These are phyloP conservation scores for Microcyclospora pomicola DNA, from an alignment of 2,329 filamentous ascomycete genomes.

Conservation along the genomic window DNA sequence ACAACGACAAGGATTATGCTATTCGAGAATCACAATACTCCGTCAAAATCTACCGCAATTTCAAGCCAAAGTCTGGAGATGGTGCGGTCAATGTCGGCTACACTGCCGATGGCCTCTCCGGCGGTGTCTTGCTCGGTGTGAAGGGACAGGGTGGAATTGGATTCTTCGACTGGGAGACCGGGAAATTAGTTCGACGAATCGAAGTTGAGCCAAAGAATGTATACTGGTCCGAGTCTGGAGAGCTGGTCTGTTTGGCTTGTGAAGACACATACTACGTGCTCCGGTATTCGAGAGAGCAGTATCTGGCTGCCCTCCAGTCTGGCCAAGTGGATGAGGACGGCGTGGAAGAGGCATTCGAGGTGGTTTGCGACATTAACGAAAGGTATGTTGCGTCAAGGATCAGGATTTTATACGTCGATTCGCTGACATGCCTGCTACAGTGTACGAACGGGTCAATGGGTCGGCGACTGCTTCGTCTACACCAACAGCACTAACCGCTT, in stretches of 20 bases:
- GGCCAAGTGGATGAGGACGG: constrained; percentile 80
- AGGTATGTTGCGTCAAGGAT: constrained; percentile 37
- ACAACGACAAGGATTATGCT: constrained; percentile 96
- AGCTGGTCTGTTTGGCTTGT: constrained; percentile 82
- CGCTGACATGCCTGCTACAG: constrained; percentile 26
- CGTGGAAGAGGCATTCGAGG: constrained; percentile 89
- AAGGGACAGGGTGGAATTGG: constrained; percentile 90
- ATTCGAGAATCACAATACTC: constrained; percentile 89
- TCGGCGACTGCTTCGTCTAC: constrained; percentile 98
- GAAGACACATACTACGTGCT: constrained; percentile 93
- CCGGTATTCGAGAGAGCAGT: constrained; percentile 79
- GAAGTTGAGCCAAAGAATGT: constrained; percentile 61
- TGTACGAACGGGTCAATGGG: constrained; percentile 91
- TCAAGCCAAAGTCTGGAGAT: constrained; percentile 77
- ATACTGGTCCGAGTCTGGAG: constrained; percentile 95
- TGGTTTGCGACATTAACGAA: constrained; percentile 91
- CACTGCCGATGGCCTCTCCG: constrained; percentile 80
- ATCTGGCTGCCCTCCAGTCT: constrained; percentile 66
- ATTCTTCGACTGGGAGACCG: constrained; percentile 91
- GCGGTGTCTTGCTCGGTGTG: constrained; percentile 81
- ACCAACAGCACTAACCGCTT: constrained; percentile 92
- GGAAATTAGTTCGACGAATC: constrained; percentile 78
- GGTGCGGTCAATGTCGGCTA: constrained; percentile 71
- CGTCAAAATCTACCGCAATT: constrained; percentile 96
- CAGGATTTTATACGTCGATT: background rate